phyloP scores from a whole-genome alignment of 2,329 filamentous ascomycete species.

The Fusarium anthophilum region DNA sequence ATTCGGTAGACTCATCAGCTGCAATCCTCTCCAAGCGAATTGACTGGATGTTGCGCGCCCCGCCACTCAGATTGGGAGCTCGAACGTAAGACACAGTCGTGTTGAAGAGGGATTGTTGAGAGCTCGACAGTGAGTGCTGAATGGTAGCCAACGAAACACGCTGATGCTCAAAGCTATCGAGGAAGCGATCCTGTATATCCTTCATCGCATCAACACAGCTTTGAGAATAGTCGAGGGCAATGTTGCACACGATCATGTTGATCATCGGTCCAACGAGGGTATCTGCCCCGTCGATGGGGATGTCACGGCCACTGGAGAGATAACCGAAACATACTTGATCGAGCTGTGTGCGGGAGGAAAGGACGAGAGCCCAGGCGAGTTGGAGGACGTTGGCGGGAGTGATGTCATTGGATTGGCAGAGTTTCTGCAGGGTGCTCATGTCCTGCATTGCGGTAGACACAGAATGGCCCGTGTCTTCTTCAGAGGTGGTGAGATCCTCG shows the following conservation, averaged over 20 bases:
- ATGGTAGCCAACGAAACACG: neutral
- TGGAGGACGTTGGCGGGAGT: neutral
- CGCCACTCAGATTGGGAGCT: neutral
- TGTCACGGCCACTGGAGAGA: neutral
- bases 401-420: neutral
- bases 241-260: neutral
- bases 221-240: neutral
- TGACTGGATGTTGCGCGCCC: neutral
- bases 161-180: neutral
- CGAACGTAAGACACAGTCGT: neutral
- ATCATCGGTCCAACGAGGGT: neutral
- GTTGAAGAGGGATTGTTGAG: neutral
- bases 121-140: neutral
- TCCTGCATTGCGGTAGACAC: neutral
- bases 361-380: neutral
- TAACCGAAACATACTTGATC: neutral
- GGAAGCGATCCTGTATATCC: neutral
- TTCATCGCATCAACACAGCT: neutral
- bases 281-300: neutral
- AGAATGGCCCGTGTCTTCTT: accelerated
- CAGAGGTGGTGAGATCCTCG: neutral
- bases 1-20: neutral
- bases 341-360: neutral
- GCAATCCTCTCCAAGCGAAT: neutral
- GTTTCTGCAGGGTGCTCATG: neutral